Evolutionary conservation across 257 asterid genomes (phyloP).

Genomic region (Schizonepeta tenuifolia): DNA sequence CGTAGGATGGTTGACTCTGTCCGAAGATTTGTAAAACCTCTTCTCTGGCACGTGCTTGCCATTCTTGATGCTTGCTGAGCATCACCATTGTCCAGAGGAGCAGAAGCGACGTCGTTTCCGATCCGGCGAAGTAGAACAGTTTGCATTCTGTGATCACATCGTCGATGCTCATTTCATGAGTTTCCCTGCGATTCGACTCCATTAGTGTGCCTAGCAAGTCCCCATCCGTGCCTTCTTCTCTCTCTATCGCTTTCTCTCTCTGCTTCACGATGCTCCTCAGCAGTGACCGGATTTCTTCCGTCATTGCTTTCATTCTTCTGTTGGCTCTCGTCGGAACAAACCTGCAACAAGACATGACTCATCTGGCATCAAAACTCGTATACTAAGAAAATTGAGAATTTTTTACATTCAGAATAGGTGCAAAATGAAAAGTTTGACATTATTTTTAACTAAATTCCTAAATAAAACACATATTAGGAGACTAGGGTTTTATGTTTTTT

Average conservation of each 20-base stretch:
- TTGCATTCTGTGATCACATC: constrained; percentile 56
- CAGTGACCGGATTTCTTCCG: constrained; percentile 40
- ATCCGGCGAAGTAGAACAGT: constrained; percentile 57
- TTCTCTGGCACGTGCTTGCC: constrained; percentile 48
- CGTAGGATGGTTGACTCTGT: constrained; percentile 32
- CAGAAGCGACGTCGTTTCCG: constrained; percentile 50
- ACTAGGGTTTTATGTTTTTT: too few species aligned
- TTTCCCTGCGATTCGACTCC: constrained; percentile 46
- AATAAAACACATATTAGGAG: too few species aligned
- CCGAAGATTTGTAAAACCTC: constrained; percentile 45
- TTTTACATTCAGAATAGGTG: too few species aligned
- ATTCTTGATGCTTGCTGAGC: constrained; percentile 51
- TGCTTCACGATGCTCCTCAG: constrained; percentile 43
- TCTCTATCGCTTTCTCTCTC: constrained; percentile 40
- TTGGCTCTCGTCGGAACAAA: constrained; percentile 50
- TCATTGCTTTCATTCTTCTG: constrained; percentile 39
- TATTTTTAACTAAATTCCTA: too few species aligned
- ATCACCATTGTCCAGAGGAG: constrained; percentile 54
- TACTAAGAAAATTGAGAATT: too few species aligned
- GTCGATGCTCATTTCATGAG: constrained; percentile 42
- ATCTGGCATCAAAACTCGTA: too few species aligned
- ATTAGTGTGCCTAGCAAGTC: constrained; percentile 45
- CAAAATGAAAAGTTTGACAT: too few species aligned
- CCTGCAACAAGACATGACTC: constrained; percentile 25
- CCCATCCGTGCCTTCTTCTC: constrained; percentile 31